Percentiles rank a stretch among this genome's conserved stretches.
These are phyloP conservation scores for Eustoma russellianum DNA, from an alignment of 257 asterid species.

Conservation along the genomic window DNA sequence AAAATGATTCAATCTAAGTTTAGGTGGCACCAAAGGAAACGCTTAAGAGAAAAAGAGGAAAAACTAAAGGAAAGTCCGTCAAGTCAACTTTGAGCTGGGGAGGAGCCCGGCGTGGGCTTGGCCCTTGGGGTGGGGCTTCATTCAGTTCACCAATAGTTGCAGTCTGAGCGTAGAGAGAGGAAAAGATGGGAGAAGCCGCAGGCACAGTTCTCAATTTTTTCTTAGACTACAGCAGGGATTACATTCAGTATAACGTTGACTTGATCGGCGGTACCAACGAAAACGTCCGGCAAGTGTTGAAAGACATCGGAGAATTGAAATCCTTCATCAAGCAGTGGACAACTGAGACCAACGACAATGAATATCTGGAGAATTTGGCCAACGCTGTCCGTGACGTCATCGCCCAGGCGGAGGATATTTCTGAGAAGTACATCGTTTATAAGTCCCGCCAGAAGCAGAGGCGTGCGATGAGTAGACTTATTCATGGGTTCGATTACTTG, in stretches of 20 bases:
- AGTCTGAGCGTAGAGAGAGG: too few relatives aligned
- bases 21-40: too few relatives aligned
- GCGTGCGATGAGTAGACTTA: neutral
- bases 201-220: neutral
- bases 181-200: too few relatives aligned
- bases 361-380: slow-evolving; percentile 3
- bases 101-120: too few relatives aligned
- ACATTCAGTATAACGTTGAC: slow-evolving; percentile 1
- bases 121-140: too few relatives aligned
- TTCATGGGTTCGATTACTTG: neutral
- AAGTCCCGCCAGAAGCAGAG: slow-evolving; percentile 3
- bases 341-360: neutral
- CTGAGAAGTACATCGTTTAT: slow-evolving; percentile 15
- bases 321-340: slow-evolving; percentile 3
- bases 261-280: slow-evolving; percentile 1
- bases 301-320: neutral
- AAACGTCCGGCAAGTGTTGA: neutral
- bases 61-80: too few relatives aligned
- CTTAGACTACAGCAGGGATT: neutral
- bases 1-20: too few relatives aligned
- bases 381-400: slow-evolving; percentile 2
- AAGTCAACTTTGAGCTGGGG: too few relatives aligned
- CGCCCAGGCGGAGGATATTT: slow-evolving; percentile 18
- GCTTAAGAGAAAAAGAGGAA: too few relatives aligned
- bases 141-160: too few relatives aligned